Base-by-base conservation (phyloP, 768 basidiomycete genomes). In the Hygrophorus russula region DNA sequence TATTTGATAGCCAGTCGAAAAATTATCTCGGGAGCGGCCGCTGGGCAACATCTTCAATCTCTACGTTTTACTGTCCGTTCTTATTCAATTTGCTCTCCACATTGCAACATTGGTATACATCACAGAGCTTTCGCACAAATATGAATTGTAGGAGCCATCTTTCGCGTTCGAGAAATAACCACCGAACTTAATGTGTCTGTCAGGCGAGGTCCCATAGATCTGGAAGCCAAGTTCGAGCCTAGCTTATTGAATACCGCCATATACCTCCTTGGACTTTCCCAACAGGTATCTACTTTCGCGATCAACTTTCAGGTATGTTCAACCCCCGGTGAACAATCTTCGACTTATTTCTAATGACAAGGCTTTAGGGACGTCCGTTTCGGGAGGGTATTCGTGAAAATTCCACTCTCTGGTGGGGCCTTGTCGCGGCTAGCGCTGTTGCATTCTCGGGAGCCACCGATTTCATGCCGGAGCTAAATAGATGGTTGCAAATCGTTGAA, bases 351-450 rank as follows among this genome's bases (percentile, higher is more conserved):
- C 18, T 44, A 15, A 29, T 14, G 47, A n/a, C 29, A 35, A 15
- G 14, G 42, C 30, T 41, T 1, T 56, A 87, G 75, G 96, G 96
- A 7, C 84, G 96, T 29, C 96, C 96, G 0, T 99, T 98, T 81
- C 82, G 96, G 28, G 96, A 99, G 63, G 91, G 91, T 30, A 97
- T 99, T 56, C 76, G 88, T 2, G 96, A 99, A 64, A 99, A 99
- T 62, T 67, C 81, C 2, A 85, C 91, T n/a, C 59, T 99, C 14
- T 97, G 76, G 61, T 98, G 81, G 69, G 96, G 96, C 18, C 76
- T 98, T 9, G 68, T 96, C 32, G 89, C 85, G 8, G 94, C 91
- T 20, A 79, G 79, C 42, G 74, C 78, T 2, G 93, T 99, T 4
- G 96, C 96, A 8, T 89, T 97, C 63, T 85, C 76, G 8, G 96